phyloP scores from a whole-genome alignment of 2,329 filamentous ascomycete genomes.

The Aureobasidium sp. region DNA sequence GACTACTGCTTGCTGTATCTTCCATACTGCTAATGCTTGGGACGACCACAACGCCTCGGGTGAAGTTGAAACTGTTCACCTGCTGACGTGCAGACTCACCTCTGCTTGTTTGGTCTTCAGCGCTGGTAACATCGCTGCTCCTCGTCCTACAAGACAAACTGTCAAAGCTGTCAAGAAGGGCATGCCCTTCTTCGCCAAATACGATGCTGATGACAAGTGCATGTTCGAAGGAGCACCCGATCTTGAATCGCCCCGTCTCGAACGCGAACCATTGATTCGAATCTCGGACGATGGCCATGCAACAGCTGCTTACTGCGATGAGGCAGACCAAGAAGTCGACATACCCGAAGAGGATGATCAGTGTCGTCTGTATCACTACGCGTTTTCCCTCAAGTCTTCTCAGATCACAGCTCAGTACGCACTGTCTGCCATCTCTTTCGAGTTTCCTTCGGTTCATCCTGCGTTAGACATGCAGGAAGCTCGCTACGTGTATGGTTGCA shows the following conservation, averaged over 20 bases:
- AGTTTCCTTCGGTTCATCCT: slow-evolving; percentile 57
- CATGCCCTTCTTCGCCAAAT: slow-evolving; percentile 43
- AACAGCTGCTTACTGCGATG: neutral
- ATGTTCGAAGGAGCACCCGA: slow-evolving; percentile 25
- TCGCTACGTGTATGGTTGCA: slow-evolving; percentile 62
- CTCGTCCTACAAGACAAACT: slow-evolving; percentile 34
- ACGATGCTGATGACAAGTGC: slow-evolving; percentile 32
- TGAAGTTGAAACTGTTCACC: slow-evolving; percentile 46
- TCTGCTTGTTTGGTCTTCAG: slow-evolving; percentile 59
- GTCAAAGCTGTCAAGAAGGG: slow-evolving; percentile 25
- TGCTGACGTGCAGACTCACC: slow-evolving; percentile 61
- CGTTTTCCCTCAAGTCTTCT: slow-evolving; percentile 44
- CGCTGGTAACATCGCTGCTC: slow-evolving; percentile 55
- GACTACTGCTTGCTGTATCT: slow-evolving; percentile 61
- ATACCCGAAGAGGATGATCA: slow-evolving; percentile 50
- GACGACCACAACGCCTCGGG: slow-evolving; percentile 39
- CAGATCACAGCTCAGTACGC: slow-evolving; percentile 57
- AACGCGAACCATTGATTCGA: slow-evolving; percentile 8
- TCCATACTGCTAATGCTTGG: slow-evolving; percentile 68
- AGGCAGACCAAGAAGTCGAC: slow-evolving; percentile 5
- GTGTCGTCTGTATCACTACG: slow-evolving; percentile 64
- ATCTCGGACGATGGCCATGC: neutral
- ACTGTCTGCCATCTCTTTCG: slow-evolving; percentile 57
- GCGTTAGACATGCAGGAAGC: slow-evolving; percentile 50
- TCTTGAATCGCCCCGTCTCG: slow-evolving; percentile 18